These are phyloP conservation scores for Termitomyces sp. DNA, from an alignment of 768 basidiomycete species.

Conservation along the genomic window DNA sequence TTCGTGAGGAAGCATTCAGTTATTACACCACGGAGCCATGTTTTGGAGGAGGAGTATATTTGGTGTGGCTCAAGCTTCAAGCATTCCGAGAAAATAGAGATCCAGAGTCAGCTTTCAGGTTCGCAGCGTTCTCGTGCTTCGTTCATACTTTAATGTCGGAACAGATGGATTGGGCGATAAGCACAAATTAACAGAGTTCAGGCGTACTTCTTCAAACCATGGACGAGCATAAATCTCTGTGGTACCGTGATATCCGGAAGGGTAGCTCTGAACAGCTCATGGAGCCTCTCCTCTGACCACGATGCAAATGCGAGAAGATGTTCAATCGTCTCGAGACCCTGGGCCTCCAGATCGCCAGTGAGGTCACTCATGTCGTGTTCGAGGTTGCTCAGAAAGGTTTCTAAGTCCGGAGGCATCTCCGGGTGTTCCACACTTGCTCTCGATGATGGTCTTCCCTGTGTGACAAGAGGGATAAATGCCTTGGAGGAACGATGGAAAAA, in stretches of 20 bases:
- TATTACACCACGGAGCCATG: neutral
- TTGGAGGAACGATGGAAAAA: too few species aligned
- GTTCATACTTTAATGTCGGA: neutral
- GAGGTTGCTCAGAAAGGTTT: constrained; percentile 5
- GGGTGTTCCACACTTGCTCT: neutral
- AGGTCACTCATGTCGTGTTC: constrained; percentile 9
- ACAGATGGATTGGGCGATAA: neutral
- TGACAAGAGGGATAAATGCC: neutral
- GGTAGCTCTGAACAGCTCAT: constrained; percentile 12
- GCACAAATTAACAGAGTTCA: neutral
- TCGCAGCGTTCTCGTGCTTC: neutral
- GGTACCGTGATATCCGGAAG: constrained; percentile 11
- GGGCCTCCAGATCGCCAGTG: neutral
- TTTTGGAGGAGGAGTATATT: neutral
- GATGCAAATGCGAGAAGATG: constrained; percentile 11
- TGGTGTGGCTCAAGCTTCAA: neutral
- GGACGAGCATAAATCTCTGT: constrained; percentile 13
- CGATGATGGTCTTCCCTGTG: neutral
- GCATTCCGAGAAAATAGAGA: neutral
- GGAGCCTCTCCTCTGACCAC: constrained; percentile 12
- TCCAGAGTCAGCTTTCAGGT: neutral
- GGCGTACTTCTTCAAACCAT: constrained; percentile 10
- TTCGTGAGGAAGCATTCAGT: neutral
- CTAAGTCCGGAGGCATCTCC: neutral
- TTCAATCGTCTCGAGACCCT: constrained; percentile 8